Conservation (phyloP, 495 filamentous ascomycete genomes). For the Delitschia confertaspora region DNA sequence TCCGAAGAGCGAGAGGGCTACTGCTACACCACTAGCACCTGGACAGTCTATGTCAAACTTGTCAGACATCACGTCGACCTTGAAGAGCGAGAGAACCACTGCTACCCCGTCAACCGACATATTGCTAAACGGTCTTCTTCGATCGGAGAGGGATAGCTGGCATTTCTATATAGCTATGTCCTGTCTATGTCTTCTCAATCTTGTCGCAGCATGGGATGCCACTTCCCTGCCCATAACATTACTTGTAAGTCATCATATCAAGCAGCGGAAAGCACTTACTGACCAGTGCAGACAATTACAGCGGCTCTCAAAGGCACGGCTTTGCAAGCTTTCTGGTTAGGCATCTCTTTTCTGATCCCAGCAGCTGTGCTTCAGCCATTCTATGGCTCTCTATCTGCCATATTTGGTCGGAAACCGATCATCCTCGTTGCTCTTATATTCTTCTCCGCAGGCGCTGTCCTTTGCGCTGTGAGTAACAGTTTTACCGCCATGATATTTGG, state of each 20-base stretch:
- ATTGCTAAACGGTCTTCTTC: too few relatives aligned
- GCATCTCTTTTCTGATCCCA: constrained; percentile 43
- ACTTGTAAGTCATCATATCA: constrained; percentile 42
- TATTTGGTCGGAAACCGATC: constrained; percentile 40
- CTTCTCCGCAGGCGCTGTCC: constrained; percentile 51
- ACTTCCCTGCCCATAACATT: constrained; percentile 63
- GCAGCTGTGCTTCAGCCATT: constrained; percentile 34
- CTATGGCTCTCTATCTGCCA: constrained; percentile 37
- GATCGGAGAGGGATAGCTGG: too few relatives aligned
- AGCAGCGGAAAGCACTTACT: not conserved
- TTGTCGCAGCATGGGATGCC: constrained; percentile 64
- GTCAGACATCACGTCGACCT: too few relatives aligned
- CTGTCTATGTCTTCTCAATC: constrained; percentile 51
- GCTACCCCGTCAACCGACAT: too few relatives aligned
- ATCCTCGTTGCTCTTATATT: constrained; percentile 44
- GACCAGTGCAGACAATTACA: constrained; percentile 39
- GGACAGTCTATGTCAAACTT: too few relatives aligned
- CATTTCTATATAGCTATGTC: constrained; percentile 38
- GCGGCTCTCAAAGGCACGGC: constrained; percentile 41
- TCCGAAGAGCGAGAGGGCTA: too few relatives aligned
- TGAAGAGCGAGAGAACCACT: too few relatives aligned
- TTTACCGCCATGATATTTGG: constrained; percentile 55
- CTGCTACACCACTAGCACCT: too few relatives aligned
- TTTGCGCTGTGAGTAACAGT: constrained; percentile 48
- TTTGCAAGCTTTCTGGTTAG: constrained; percentile 51